Evolutionary conservation across 1,139 yeast species (phyloP).

Genomic region (Hyphopichia burtonii): DNA sequence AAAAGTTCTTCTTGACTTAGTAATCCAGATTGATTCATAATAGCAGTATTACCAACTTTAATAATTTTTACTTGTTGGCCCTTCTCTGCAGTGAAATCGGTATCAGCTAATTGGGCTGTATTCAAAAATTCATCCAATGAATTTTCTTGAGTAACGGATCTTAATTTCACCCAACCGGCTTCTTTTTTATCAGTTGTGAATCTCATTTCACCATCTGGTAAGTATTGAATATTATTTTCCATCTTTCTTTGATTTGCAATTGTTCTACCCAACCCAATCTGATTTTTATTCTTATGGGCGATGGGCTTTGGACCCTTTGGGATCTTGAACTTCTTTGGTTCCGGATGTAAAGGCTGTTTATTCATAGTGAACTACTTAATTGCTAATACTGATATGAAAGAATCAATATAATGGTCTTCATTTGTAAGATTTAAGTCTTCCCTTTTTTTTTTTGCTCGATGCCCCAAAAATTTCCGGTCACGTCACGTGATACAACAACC

Average conservation of each 20-base stretch:
- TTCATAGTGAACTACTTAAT: constrained; percentile 19
- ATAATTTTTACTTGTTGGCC: constrained; percentile 82
- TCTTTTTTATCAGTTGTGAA: constrained; percentile 81
- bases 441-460: too few relatives aligned
- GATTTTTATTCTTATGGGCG: constrained; percentile 77
- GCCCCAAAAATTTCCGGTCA: too few relatives aligned
- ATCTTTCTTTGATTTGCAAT: constrained; percentile 71
- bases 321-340: constrained; percentile 53
- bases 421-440: too few relatives aligned
- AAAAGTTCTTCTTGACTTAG: constrained; percentile 68
- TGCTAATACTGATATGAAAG: too few relatives aligned
- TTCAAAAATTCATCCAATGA: constrained; percentile 91
- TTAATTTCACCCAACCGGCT: constrained; percentile 84
- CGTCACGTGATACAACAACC: too few relatives aligned
- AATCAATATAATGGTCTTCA: too few relatives aligned
- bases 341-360: constrained; percentile 48
- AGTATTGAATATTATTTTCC: constrained; percentile 66
- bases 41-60: constrained; percentile 62
- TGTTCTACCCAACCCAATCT: constrained; percentile 82
- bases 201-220: constrained; percentile 85
- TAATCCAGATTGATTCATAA: constrained; percentile 47
- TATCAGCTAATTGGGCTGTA: constrained; percentile 94
- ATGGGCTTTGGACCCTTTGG: constrained; percentile 93
- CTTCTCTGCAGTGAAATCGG: constrained; percentile 93
- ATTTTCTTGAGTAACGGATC: constrained; percentile 93